Base-by-base conservation (phyloP, 345 rosid genomes). In the Alliaria petiolata region DNA sequence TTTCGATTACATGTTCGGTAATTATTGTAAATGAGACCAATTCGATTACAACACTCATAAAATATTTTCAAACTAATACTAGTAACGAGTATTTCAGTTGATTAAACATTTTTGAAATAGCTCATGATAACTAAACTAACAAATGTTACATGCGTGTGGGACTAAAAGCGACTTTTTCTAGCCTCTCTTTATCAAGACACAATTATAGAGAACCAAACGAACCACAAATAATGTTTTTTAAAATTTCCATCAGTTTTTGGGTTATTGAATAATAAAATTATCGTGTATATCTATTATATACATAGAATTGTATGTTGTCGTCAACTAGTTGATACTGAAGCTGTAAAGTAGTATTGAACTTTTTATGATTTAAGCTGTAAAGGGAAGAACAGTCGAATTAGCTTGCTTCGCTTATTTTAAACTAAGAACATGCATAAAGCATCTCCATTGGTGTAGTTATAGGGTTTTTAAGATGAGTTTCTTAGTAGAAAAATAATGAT, bases 311-410 rank as follows among this genome's bases (percentile, higher is more conserved):
- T 15, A 25, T 74, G 31, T 61, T 75, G 42, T 43, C 58, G 50
- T 53, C 49, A 44, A n/a, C n/a, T n/a, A 75, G 36, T 52, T 68
- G 65, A 75, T 54, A 34, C 34, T 34, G 61, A 75, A 44, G 74
- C 74, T 75, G 78, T 69, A 75, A 75, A 75, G 79, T 55, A 55
- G 79, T 55, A 55, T 22, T 34, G 61, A 75, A 5, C 8, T 55
- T 16, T 17, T 16, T 25, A 15, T 33, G 60, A 47, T 56, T 65
- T 55, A 66, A 40, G 67, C 72, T 74, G 78, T 67, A 74, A 74
- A 74, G 78, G 45, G 62, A 34, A 22, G 73, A 50, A 67, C 42
- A 44, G 46, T 60, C 49, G 49, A 60, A 28, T 22, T 22, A 22
- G 25, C 25, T 22, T 22, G 25, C 25, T 22, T 22, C 25, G 3